Percentiles rank a stretch among this genome's conserved stretches.
Evolutionary conservation across 805 yeast genomes (phyloP).

Genomic region (Ogataea degrootiae): DNA sequence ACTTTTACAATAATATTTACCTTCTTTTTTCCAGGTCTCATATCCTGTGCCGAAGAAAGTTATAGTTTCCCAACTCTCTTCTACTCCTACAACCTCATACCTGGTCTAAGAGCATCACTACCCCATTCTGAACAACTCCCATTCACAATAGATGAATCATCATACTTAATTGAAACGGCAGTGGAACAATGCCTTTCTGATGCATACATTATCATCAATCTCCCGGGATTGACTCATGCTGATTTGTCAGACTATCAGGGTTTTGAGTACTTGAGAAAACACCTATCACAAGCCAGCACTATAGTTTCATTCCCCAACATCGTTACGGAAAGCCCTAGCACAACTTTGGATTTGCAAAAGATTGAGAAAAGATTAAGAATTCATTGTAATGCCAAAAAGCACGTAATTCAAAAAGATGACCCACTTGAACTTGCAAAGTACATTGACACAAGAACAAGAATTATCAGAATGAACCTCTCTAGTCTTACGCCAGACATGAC

Average conservation of each 20-base stretch:
- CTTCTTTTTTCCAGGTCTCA: not conserved
- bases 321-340: slow-evolving; percentile 30
- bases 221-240: slow-evolving; percentile 45
- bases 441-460: slow-evolving; percentile 57
- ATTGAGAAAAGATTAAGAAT: slow-evolving; percentile 38
- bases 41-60: not conserved
- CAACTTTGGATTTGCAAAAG: slow-evolving; percentile 35
- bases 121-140: slow-evolving; percentile 29
- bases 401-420: slow-evolving; percentile 35
- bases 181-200: slow-evolving; percentile 44
- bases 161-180: slow-evolving; percentile 14
- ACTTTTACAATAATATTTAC: not conserved
- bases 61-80: slow-evolving; percentile 25
- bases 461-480: slow-evolving; percentile 55
- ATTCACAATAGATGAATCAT: slow-evolving; percentile 23
- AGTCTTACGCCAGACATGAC: slow-evolving; percentile 39
- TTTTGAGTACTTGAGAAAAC: slow-evolving; percentile 47
- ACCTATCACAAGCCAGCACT: slow-evolving; percentile 54
- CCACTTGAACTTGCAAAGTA: slow-evolving; percentile 48
- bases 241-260: slow-evolving; percentile 40
- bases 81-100: slow-evolving; percentile 23
- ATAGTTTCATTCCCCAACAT: slow-evolving; percentile 54
- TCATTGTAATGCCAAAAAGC: slow-evolving; percentile 48
- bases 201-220: slow-evolving; percentile 51
- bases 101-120: slow-evolving; percentile 25